These are phyloP conservation scores for Chalara sp. DNA, from an alignment of 2,329 filamentous ascomycete genomes.

Conservation along the genomic window DNA sequence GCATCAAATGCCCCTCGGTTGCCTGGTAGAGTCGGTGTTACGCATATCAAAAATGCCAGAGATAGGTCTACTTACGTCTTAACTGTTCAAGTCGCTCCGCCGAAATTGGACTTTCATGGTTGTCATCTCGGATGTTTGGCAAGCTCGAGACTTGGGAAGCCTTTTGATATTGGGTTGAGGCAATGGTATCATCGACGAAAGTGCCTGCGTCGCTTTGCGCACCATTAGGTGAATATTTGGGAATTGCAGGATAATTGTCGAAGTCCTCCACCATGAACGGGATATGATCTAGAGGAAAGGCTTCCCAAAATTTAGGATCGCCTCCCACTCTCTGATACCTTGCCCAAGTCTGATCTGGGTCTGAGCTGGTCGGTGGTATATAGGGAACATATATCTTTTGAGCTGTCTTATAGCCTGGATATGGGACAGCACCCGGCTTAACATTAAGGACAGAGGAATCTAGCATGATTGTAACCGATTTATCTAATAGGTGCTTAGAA, in stretches of 20 bases:
- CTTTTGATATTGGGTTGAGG: no score
- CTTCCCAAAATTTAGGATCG: not conserved
- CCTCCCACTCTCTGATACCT: not conserved
- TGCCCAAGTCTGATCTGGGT: not conserved
- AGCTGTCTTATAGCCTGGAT: no score
- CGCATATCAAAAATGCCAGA: not conserved
- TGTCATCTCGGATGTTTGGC: no score
- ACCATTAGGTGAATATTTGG: not conserved
- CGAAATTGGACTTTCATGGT: no score
- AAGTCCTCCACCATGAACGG: not conserved
- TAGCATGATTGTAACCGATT: no score
- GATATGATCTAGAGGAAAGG: not conserved
- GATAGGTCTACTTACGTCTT: not conserved
- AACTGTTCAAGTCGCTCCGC: not conserved
- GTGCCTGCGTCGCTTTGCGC: no score
- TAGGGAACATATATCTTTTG: not conserved
- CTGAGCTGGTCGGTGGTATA: not conserved
- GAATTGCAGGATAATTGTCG: not conserved
- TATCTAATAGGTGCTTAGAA: no score
- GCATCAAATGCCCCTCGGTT: not conserved
- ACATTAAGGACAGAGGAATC: no score
- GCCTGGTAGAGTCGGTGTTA: not conserved
- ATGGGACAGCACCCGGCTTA: no score
- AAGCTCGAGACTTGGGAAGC: no score
- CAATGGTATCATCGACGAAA: no score